phyloP scores from a whole-genome alignment of 352 stramenopile genomes.

The Globisporangium carolinianum region DNA sequence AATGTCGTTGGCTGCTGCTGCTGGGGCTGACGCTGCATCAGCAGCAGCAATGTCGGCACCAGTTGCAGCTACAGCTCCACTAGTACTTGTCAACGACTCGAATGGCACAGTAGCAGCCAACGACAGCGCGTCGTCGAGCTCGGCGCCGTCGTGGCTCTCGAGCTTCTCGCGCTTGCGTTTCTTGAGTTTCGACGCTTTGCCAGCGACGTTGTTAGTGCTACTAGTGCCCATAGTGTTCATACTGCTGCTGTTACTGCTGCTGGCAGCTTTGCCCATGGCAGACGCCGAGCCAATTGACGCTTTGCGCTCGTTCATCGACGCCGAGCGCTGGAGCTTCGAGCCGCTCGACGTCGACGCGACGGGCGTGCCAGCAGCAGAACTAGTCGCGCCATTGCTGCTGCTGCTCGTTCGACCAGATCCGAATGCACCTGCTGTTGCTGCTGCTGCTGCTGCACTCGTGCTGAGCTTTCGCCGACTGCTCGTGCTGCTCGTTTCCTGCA shows the following conservation, averaged over 20 bases:
- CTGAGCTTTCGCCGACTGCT: slow-evolving; percentile 33
- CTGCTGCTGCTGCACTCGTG: slow-evolving; percentile 6
- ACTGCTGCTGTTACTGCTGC: background rate
- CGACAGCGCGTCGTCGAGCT: slow-evolving; percentile 4
- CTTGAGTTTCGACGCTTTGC: slow-evolving; percentile 41
- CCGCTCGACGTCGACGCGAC: slow-evolving; percentile 2
- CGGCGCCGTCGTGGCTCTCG: slow-evolving; percentile 12
- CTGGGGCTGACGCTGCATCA: background rate
- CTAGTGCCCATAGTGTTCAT: background rate
- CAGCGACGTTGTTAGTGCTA: slow-evolving; percentile 7
- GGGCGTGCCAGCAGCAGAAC: slow-evolving; percentile 1
- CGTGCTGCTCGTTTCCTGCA: slow-evolving; percentile 5
- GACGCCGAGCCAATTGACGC: slow-evolving; percentile 1
- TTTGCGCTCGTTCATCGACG: slow-evolving; percentile 20
- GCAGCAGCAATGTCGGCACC: slow-evolving; percentile 9
- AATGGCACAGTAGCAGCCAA: too few species aligned
- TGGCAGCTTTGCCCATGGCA: slow-evolving; percentile 13
- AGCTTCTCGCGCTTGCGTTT: slow-evolving; percentile 42
- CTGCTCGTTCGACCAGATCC: slow-evolving; percentile 5
- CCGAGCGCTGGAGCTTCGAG: slow-evolving; percentile 19
- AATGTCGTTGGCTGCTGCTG: slow-evolving; percentile 34
- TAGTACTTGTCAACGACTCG: too few species aligned
- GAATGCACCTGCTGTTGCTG: background rate
- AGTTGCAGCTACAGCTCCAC: slow-evolving; percentile 2
- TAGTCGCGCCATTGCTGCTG: slow-evolving; percentile 9